A percentile compares a stretch with the other conserved stretches of the same genome.
phyloP scores from a whole-genome alignment of 768 basidiomycete genomes.

The Coprinellus aureogranulatus region DNA sequence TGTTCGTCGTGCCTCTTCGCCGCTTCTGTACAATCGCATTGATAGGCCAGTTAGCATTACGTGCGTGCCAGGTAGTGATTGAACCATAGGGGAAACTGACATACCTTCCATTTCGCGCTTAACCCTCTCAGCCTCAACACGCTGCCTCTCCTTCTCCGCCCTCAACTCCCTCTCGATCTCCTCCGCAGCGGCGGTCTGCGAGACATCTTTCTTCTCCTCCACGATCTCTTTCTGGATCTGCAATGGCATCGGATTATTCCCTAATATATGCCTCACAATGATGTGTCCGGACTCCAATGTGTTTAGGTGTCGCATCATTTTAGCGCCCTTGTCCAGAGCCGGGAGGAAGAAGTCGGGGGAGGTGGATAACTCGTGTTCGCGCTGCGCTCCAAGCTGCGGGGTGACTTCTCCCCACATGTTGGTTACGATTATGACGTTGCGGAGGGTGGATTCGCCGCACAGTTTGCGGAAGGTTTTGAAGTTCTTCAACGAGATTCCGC shows the following conservation, averaged over 20 bases:
- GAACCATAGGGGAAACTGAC: neutral
- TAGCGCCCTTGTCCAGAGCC: constrained; percentile 43
- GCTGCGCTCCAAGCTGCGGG: constrained; percentile 28
- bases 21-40: constrained; percentile 25
- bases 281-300: constrained; percentile 37
- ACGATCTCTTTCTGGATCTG: constrained; percentile 57
- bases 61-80: too few species aligned
- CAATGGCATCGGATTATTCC: constrained; percentile 30
- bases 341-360: constrained; percentile 44
- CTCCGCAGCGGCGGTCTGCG: constrained; percentile 51
- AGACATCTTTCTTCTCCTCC: constrained; percentile 39
- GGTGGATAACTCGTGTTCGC: constrained; percentile 40
- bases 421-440: constrained; percentile 52
- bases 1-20: constrained; percentile 45
- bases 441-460: constrained; percentile 49
- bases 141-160: constrained; percentile 44
- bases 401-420: constrained; percentile 51
- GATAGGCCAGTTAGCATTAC: too few species aligned
- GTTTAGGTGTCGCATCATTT: constrained; percentile 37
- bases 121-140: constrained; percentile 46
- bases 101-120: constrained; percentile 42
- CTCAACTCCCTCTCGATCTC: constrained; percentile 51
- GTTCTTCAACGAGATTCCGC: constrained; percentile 49
- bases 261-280: constrained; percentile 42
- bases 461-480: constrained; percentile 52